Conservation (phyloP, 2,329 filamentous ascomycete genomes). For the Fusarium dimerum region DNA sequence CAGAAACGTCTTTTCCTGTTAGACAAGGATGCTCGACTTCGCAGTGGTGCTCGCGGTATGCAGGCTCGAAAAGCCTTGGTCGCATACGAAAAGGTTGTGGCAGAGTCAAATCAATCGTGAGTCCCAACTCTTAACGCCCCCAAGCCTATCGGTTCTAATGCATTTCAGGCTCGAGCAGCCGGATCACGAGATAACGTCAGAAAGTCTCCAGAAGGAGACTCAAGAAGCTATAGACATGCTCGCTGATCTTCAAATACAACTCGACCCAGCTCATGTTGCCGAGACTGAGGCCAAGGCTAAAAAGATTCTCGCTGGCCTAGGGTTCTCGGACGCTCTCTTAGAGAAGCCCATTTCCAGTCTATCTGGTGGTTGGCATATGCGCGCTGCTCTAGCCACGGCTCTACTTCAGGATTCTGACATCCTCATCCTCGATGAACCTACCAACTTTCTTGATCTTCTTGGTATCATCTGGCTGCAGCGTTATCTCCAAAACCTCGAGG, state of each 20-base stretch:
- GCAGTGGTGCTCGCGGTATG: constrained; percentile 74
- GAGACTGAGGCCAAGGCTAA: constrained; percentile 67
- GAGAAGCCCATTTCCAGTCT: constrained; percentile 62
- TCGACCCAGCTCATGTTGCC: constrained; percentile 65
- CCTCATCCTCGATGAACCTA: constrained; percentile 82
- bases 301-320: constrained; percentile 67
- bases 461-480: constrained; percentile 84
- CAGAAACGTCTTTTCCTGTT: constrained; percentile 65
- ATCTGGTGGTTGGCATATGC: constrained; percentile 78
- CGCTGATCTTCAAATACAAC: constrained; percentile 64
- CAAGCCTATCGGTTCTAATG: neutral
- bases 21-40: constrained; percentile 71
- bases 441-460: constrained; percentile 81
- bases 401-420: constrained; percentile 75
- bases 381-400: constrained; percentile 63
- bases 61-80: constrained; percentile 75
- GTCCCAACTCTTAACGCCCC: constrained; percentile 11
- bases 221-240: constrained; percentile 71
- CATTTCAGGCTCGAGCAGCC: constrained; percentile 48
- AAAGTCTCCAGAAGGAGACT: constrained; percentile 63
- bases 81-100: constrained; percentile 66
- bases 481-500: constrained; percentile 62
- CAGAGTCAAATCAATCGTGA: constrained; percentile 56
- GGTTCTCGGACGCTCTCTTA: constrained; percentile 66
- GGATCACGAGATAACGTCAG: constrained; percentile 56